These are phyloP conservation scores for Pseudogymnoascus sp. DNA, from an alignment of 2,329 filamentous ascomycete genomes.

Conservation along the genomic window DNA sequence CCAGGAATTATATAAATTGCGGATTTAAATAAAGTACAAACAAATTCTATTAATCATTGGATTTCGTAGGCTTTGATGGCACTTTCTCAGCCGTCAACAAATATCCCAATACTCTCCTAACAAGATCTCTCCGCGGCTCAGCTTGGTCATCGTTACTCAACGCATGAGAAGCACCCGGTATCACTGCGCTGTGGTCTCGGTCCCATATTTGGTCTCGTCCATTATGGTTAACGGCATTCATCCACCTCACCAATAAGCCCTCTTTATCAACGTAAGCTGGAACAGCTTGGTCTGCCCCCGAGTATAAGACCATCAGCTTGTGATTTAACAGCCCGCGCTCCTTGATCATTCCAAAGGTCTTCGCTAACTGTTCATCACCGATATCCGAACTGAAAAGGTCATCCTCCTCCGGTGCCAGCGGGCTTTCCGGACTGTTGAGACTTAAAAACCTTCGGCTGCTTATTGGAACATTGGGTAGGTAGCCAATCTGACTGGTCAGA, in stretches of 20 bases:
- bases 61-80: neutral
- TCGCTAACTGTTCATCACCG: constrained; percentile 39
- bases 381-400: constrained; percentile 62
- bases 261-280: constrained; percentile 40
- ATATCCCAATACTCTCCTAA: constrained; percentile 19
- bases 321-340: constrained; percentile 33
- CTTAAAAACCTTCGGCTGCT: constrained; percentile 35
- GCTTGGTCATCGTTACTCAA: constrained; percentile 43
- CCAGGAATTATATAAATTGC: neutral
- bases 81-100: constrained; percentile 12
- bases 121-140: constrained; percentile 29
- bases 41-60: neutral
- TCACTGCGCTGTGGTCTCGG: constrained; percentile 40
- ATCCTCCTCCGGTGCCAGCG: constrained; percentile 48
- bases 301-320: constrained; percentile 39
- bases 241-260: constrained; percentile 38
- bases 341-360: constrained; percentile 49
- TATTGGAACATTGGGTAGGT: constrained; percentile 28
- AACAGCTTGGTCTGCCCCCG: constrained; percentile 40
- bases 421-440: constrained; percentile 43
- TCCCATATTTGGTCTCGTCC: constrained; percentile 39
- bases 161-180: constrained; percentile 44
- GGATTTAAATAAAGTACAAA: neutral
- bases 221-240: constrained; percentile 34
- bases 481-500: constrained; percentile 28